Percentiles rank a stretch among this genome's conserved stretches.
These are phyloP conservation scores for Sphaceloma murrayae DNA, from an alignment of 2,329 filamentous ascomycete species.

Conservation along the genomic window DNA sequence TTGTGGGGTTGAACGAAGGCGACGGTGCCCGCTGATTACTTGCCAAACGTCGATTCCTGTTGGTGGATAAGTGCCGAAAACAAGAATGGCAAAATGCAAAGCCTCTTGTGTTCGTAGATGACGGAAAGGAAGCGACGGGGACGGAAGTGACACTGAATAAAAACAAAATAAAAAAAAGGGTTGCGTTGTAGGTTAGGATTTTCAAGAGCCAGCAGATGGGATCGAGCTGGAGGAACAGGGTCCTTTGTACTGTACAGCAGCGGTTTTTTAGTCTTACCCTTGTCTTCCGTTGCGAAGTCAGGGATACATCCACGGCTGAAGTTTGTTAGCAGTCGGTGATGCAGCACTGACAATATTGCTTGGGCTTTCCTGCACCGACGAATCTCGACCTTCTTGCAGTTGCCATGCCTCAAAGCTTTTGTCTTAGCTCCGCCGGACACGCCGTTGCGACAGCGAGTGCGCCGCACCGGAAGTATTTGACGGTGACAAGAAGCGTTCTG, in stretches of 20 bases:
- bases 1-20: constrained; percentile 8
- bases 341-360: constrained; percentile 15
- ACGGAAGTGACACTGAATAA: background rate
- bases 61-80: constrained; percentile 2
- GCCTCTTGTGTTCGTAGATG: background rate
- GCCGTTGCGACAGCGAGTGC: constrained; percentile 4
- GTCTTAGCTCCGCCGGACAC: constrained; percentile 11
- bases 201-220: constrained; percentile 8
- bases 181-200: constrained; percentile 13
- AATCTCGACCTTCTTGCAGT: constrained; percentile 12
- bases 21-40: background rate
- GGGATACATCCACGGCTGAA: background rate
- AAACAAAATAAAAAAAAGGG: constrained; percentile 3
- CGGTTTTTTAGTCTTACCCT: constrained; percentile 15
- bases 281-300: constrained; percentile 12
- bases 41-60: too few relatives aligned
- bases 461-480: constrained; percentile 14
- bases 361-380: constrained; percentile 3
- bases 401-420: constrained; percentile 4
- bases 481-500: constrained; percentile 15
- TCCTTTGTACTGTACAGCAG: constrained; percentile 11
- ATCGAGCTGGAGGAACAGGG: constrained; percentile 13
- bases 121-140: constrained; percentile 2
- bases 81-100: too few relatives aligned
- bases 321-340: constrained; percentile 14